A percentile compares a stretch with the other conserved stretches of the same genome.
phyloP scores from a whole-genome alignment of 1,284 basidiomycete species.

The Stereum hirsutum region DNA sequence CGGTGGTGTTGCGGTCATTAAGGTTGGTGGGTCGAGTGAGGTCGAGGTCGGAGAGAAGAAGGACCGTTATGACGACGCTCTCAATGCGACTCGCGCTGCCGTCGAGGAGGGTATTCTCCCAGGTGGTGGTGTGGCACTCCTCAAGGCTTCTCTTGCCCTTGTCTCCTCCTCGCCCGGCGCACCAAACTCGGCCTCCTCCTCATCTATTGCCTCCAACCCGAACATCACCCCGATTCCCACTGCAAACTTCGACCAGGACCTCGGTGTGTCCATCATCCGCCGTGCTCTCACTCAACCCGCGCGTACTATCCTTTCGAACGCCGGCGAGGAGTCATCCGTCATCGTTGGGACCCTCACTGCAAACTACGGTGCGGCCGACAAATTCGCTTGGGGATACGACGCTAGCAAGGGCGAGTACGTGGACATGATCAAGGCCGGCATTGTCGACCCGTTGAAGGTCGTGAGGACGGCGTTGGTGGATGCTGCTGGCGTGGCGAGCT shows the following conservation, averaged over 20 bases:
- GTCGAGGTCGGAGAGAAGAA: constrained; percentile 99
- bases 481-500: constrained; percentile 78
- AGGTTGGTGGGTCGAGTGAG: constrained; percentile 90
- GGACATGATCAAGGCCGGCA: constrained; percentile 92
- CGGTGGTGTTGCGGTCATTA: constrained; percentile 97
- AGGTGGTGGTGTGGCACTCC: constrained; percentile 86
- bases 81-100: constrained; percentile 95
- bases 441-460: constrained; percentile 92
- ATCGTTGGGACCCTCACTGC: constrained; percentile 82
- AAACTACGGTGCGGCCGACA: constrained; percentile 55
- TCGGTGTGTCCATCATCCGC: constrained; percentile 91
- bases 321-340: constrained; percentile 91
- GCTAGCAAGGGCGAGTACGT: constrained; percentile 87
- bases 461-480: constrained; percentile 88
- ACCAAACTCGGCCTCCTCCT: constrained; percentile 25
- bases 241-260: constrained; percentile 95
- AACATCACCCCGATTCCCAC: constrained; percentile 66
- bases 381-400: constrained; percentile 88
- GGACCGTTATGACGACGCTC: constrained; percentile 96
- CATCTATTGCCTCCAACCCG: constrained; percentile 26
- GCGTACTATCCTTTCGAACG: constrained; percentile 89
- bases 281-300: constrained; percentile 80
- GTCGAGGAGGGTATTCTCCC: constrained; percentile 98
- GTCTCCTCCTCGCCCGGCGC: constrained; percentile 44
- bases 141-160: constrained; percentile 85